These are phyloP conservation scores for Agrocybe praecox DNA, from an alignment of 768 basidiomycete genomes.

Conservation along the genomic window DNA sequence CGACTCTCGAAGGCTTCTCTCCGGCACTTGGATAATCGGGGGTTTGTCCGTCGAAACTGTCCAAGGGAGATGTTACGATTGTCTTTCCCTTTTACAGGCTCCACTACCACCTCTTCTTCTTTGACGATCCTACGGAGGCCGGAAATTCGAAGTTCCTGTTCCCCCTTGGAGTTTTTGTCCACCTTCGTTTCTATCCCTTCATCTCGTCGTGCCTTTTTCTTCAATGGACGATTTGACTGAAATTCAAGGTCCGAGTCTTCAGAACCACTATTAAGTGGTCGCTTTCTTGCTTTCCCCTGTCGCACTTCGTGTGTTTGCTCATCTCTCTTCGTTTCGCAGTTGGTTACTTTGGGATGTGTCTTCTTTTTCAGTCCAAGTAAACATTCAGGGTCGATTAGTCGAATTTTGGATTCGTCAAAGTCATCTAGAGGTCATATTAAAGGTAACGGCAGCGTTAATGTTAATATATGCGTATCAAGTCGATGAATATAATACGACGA, in stretches of 20 bases:
- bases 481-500: background rate
- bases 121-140: background rate
- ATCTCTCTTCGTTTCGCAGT: no score
- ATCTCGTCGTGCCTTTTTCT: background rate
- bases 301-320: background rate
- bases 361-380: background rate
- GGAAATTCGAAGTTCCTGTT: background rate
- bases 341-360: no score
- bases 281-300: background rate
- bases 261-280: background rate
- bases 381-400: conserved; percentile 1
- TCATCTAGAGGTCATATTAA: conserved; percentile 12
- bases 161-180: background rate
- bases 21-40: no score
- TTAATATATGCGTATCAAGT: conserved; percentile 22
- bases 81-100: no score
- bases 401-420: conserved; percentile 20
- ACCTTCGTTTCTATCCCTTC: background rate
- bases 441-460: no score
- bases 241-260: background rate
- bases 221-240: background rate
- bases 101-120: no score
- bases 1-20: no score
- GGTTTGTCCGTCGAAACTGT: no score
- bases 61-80: conserved; percentile 1